phyloP scores from a whole-genome alignment of 441 rosid genomes.

The Euphorbia celastroides region DNA sequence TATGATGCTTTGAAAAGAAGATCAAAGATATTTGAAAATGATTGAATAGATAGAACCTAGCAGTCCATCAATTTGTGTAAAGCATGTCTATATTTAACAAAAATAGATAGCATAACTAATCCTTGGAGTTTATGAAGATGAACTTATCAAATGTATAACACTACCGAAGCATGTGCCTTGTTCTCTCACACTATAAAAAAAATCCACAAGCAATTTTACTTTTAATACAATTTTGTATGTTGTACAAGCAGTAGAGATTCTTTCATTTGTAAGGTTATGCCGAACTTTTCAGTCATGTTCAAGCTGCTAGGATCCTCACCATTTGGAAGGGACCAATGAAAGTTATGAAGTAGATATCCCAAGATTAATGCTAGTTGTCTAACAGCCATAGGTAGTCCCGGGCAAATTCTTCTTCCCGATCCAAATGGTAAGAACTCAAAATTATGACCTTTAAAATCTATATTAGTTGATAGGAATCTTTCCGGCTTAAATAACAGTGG shows the following conservation, averaged over 20 bases:
- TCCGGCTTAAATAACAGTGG: slow-evolving; percentile 21
- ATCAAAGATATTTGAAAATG: no score
- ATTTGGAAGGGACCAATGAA: slow-evolving; percentile 15
- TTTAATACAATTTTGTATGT: background rate
- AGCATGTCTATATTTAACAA: no score
- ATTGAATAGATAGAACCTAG: no score
- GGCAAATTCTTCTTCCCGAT: slow-evolving; percentile 32
- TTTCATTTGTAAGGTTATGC: background rate
- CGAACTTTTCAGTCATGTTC: background rate
- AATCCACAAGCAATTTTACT: no score
- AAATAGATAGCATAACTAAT: no score
- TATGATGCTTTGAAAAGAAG: no score
- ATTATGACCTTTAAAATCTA: slow-evolving; percentile 8
- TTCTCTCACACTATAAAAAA: no score
- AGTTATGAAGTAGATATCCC: background rate
- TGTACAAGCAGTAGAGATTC: slow-evolving; percentile 11
- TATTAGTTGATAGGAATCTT: background rate
- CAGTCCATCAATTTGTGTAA: no score
- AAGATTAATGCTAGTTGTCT: slow-evolving; percentile 9
- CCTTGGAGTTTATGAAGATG: no score
- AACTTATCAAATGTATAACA: no score
- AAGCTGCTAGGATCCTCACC: background rate
- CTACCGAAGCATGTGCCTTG: no score
- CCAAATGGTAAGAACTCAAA: slow-evolving; percentile 27
- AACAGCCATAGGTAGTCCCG: slow-evolving; percentile 10